Base-by-base conservation (phyloP, 805 yeast genomes). In the Hemisphaericaspora nanyangensis region DNA sequence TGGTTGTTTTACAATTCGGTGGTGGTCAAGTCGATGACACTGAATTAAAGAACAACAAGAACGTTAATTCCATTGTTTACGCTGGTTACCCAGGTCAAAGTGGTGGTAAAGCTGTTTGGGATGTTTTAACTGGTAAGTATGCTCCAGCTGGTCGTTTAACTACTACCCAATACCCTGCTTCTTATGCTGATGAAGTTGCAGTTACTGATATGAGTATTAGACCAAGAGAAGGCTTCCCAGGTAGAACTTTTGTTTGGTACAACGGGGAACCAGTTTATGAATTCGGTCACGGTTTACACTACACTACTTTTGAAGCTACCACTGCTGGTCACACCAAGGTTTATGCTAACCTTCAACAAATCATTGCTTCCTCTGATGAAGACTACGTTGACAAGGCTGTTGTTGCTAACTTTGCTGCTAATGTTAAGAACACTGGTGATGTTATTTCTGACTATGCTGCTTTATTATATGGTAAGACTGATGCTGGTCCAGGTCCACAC, bases 41-140 rank as follows among this genome's bases (percentile, higher is more conserved):
- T 25, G 24, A 27, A 17, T 25, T 36, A n/a, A 36, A 36, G 29
- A 36, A 37, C 26, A 40, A 40, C 31, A 24, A 37, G 20, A 37
- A 40, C 26, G 44, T 40, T 19, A 40, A 39, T 29, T 20, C 44
- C 25, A 31, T 40, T 28, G 15, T 40, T 11, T 32, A 31, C 29
- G 39, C 41, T 34, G 39, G 41, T 24, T 40, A 37, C 37, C 39
- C 39, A 26, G 44, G 44, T 29, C 44, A 40, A 37, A 36, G 39
- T 31, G 39, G 39, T 36, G 39, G 39, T 30, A 29, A 20, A 15
- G 39, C 39, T 13, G 24, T 36, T 36, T 30, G 33, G 28, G 39
- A 36, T 26, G 16, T 36, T 17, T 31, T 36, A 29, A 12, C 16
- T 17, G 39, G 39, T 30, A 30, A 18, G 19, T 25, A 29, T 24